phyloP scores from a whole-genome alignment of 495 filamentous ascomycete species.

The Penicillium paxilli region DNA sequence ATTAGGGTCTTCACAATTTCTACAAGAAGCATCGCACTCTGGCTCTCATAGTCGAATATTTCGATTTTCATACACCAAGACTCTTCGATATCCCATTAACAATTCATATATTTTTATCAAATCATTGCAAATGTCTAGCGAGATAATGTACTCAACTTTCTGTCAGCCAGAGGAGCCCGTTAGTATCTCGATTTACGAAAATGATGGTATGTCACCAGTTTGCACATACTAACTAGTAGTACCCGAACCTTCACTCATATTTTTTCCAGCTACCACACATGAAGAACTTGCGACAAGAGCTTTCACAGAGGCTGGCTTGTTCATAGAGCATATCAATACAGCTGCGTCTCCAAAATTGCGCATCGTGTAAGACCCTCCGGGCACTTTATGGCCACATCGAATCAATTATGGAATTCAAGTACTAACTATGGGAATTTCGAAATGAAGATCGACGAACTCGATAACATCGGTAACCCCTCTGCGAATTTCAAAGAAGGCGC shows the following conservation, averaged over 20 bases:
- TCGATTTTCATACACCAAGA: too few species aligned
- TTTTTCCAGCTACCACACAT: background rate
- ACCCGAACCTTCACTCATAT: too few species aligned
- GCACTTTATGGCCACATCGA: background rate
- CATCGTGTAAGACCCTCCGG: background rate
- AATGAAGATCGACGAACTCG: background rate
- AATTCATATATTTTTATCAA: too few species aligned
- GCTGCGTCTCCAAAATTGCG: background rate
- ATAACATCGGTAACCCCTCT: background rate
- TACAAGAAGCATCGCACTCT: too few species aligned
- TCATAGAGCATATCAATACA: background rate
- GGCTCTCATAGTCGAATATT: too few species aligned
- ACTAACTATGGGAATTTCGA: background rate
- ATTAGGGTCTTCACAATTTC: too few species aligned
- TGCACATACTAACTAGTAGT: too few species aligned
- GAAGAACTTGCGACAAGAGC: background rate
- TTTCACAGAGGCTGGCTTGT: background rate
- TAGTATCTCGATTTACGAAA: constrained; percentile 1
- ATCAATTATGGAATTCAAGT: too few species aligned
- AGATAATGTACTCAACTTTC: background rate
- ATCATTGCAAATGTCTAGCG: background rate
- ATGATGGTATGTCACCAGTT: background rate
- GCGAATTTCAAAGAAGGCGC: background rate
- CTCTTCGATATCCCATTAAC: too few species aligned
- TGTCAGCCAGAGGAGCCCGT: background rate